Conservation (phyloP, 164 flowering plant species). For the Aristolochia contorta region DNA sequence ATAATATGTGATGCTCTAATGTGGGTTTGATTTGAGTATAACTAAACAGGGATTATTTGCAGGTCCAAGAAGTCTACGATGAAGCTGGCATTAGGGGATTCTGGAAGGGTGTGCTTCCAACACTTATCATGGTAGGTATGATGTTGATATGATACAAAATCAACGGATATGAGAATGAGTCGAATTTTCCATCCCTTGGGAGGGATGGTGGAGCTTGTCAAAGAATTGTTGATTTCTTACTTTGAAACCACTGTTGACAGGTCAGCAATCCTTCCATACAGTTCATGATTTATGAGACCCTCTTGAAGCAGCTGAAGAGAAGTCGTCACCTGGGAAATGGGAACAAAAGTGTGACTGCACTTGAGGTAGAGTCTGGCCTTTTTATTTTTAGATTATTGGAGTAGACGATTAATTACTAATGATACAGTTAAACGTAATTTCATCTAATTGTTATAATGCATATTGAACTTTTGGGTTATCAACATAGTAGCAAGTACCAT, state of each 20-base stretch:
- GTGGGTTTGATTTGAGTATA: neutral
- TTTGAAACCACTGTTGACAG: slow-evolving; percentile 28
- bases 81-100: slow-evolving; percentile 85
- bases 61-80: slow-evolving; percentile 84
- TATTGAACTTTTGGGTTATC: too few species aligned
- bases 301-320: slow-evolving; percentile 72
- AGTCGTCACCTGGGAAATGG: slow-evolving; percentile 40
- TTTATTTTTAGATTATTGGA: neutral
- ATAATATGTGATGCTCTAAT: too few species aligned
- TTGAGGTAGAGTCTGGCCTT: slow-evolving; percentile 45
- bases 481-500: too few species aligned
- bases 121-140: slow-evolving; percentile 83
- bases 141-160: neutral
- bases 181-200: slow-evolving; percentile 3
- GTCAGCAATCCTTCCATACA: slow-evolving; percentile 96
- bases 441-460: too few species aligned
- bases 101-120: slow-evolving; percentile 93
- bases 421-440: too few species aligned
- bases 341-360: slow-evolving; percentile 51
- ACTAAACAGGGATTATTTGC: slow-evolving; percentile 5
- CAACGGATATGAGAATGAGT: neutral
- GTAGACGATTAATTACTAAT: neutral
- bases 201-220: slow-evolving; percentile 3
- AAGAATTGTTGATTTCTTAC: slow-evolving; percentile 1
- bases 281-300: slow-evolving; percentile 92